These are phyloP conservation scores for Myxozyma vanderwaltii DNA, from an alignment of 805 yeast genomes.

Conservation along the genomic window DNA sequence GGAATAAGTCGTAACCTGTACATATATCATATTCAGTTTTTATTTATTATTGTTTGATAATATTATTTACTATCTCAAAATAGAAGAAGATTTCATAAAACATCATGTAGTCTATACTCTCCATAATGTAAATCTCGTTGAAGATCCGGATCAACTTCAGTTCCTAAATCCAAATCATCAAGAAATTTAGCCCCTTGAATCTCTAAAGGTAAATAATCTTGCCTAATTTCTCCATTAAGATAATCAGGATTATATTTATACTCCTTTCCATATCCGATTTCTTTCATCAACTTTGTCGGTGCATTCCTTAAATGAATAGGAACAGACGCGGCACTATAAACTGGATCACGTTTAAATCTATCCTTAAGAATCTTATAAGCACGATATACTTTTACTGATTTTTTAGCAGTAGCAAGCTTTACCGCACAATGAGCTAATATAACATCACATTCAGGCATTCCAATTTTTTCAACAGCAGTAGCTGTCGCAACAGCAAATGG, in stretches of 20 bases:
- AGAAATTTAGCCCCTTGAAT: conserved; percentile 54
- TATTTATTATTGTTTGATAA: neutral
- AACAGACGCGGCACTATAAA: conserved; percentile 59
- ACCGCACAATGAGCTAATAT: conserved; percentile 90
- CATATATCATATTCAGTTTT: neutral
- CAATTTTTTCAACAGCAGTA: conserved; percentile 84
- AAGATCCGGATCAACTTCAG: conserved; percentile 22
- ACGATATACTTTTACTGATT: conserved; percentile 82
- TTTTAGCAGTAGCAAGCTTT: conserved; percentile 81
- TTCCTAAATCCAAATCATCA: conserved; percentile 45
- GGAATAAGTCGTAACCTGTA: neutral
- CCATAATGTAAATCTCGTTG: neutral
- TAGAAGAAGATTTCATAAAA: no score
- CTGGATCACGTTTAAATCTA: conserved; percentile 58
- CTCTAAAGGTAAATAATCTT: conserved; percentile 72
- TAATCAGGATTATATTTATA: conserved; percentile 89
- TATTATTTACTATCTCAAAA: neutral
- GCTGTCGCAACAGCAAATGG: conserved; percentile 87
- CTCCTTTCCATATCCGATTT: conserved; percentile 77
- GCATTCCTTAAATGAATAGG: conserved; percentile 84
- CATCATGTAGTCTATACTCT: no score
- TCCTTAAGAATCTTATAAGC: conserved; percentile 72
- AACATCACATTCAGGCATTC: conserved; percentile 92
- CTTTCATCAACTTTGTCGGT: conserved; percentile 88
- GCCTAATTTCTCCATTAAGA: conserved; percentile 69